Evolutionary conservation across 179 eudicot species (phyloP).

Genomic region (Beta macrorhiza): DNA sequence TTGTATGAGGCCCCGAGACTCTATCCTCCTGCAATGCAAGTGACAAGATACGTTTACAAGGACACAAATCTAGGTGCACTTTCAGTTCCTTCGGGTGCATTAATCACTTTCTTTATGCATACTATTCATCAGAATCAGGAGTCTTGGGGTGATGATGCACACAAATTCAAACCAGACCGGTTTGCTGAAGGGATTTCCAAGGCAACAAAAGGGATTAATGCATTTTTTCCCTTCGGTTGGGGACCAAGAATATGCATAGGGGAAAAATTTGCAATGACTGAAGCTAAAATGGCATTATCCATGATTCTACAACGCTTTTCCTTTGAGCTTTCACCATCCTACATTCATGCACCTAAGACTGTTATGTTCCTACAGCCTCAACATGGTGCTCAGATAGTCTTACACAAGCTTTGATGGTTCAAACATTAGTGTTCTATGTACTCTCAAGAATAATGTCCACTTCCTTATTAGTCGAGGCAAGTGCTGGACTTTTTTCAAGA

Average conservation of each 20-base stretch:
- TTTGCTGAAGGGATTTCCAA: conserved; percentile 33
- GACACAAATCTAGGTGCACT: conserved; percentile 28
- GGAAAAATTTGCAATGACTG: conserved; percentile 28
- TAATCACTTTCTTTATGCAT: conserved; percentile 14
- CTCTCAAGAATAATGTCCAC: neutral
- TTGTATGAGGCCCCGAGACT: conserved; percentile 31
- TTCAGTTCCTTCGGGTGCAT: conserved; percentile 23
- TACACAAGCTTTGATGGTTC: conserved; percentile 20
- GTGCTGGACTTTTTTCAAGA: too few relatives aligned
- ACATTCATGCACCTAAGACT: conserved; percentile 28
- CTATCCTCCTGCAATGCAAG: conserved; percentile 26
- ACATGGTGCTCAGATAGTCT: conserved; percentile 32
- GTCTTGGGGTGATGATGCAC: conserved; percentile 34
- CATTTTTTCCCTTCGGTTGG: conserved; percentile 32
- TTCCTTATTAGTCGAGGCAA: too few relatives aligned
- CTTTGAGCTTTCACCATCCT: conserved; percentile 31
- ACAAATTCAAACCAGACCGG: conserved; percentile 33
- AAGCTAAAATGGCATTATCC: conserved; percentile 30
- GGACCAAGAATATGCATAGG: conserved; percentile 38
- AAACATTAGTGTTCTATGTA: too few relatives aligned
- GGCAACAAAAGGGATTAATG: conserved; percentile 29
- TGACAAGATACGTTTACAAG: conserved; percentile 18
- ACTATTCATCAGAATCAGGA: conserved; percentile 22
- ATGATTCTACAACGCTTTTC: conserved; percentile 35
- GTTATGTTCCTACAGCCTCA: conserved; percentile 29